Conservation (phyloP, 1,284 basidiomycete species). For the Cerrena zonata region DNA sequence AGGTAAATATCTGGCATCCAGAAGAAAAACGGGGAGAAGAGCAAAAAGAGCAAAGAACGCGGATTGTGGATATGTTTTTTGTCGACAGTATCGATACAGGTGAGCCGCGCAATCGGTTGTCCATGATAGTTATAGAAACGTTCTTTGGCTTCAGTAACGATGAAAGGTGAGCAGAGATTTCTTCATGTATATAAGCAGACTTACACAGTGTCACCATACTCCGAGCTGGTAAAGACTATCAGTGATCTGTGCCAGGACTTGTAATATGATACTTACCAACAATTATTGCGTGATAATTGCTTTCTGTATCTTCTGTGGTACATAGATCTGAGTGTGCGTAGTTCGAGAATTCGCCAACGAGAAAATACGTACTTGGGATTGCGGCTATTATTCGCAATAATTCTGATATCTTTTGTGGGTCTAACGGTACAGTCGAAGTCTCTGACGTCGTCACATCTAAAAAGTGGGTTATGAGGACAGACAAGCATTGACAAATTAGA, state of each 20-base stretch:
- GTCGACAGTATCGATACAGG: slow-evolving; percentile 12
- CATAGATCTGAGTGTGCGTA: too few species aligned
- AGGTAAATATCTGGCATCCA: slow-evolving; percentile 20
- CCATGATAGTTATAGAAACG: slow-evolving; percentile 20
- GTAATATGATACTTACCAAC: not conserved
- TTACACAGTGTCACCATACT: slow-evolving; percentile 7
- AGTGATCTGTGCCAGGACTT: too few species aligned
- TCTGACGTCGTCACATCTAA: slow-evolving; percentile 18
- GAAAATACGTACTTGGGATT: slow-evolving; percentile 3
- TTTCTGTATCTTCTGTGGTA: too few species aligned
- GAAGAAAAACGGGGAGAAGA: slow-evolving; percentile 21
- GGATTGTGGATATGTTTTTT: not conserved
- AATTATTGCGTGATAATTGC: not conserved
- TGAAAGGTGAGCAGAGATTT: too few species aligned
- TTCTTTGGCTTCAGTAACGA: slow-evolving; percentile 15
- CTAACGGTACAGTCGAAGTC: slow-evolving; percentile 14
- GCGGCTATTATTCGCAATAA: slow-evolving; percentile 2
- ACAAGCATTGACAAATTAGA: not conserved
- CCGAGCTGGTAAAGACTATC: slow-evolving; percentile 5
- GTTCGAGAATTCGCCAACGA: too few species aligned
- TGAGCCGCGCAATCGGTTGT: slow-evolving; percentile 19
- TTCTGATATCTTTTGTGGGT: slow-evolving; percentile 9
- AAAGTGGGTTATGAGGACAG: not conserved
- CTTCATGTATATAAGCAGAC: too few species aligned
- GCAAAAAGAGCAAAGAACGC: slow-evolving; percentile 14